These are phyloP conservation scores for Ananas comosus DNA, from an alignment of 176 grass and related monocot species.

Conservation along the genomic window DNA sequence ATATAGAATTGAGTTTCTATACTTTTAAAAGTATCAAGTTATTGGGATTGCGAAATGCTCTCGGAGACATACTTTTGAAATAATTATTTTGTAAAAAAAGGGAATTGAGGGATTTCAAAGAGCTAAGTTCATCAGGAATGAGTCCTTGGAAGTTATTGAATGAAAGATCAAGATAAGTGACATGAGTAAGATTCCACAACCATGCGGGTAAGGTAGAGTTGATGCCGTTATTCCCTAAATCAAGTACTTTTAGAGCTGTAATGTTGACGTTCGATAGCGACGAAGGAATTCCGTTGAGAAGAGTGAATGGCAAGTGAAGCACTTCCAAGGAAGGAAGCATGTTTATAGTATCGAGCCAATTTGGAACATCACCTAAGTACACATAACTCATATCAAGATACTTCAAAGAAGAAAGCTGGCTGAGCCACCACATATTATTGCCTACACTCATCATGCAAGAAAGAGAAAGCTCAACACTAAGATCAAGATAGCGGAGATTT, in stretches of 20 bases:
- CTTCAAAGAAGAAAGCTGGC: neutral
- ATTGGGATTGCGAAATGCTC: slow-evolving; percentile 20
- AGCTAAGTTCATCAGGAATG: neutral
- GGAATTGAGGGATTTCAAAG: slow-evolving; percentile 15
- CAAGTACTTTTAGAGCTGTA: slow-evolving; percentile 12
- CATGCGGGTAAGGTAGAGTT: slow-evolving; percentile 17
- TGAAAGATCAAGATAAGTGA: neutral
- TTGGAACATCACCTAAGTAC: neutral
- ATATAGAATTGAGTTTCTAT: too few relatives aligned
- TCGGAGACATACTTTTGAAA: neutral
- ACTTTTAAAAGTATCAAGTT: too few relatives aligned
- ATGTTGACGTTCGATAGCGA: slow-evolving; percentile 9
- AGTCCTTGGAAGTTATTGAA: neutral
- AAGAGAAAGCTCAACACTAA: neutral
- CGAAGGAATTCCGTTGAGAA: neutral
- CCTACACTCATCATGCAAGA: neutral
- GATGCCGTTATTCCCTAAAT: neutral
- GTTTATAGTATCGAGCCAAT: slow-evolving; percentile 26
- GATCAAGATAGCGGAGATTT: slow-evolving; percentile 11
- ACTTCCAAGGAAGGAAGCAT: slow-evolving; percentile 11
- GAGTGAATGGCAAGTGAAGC: neutral
- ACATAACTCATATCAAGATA: neutral
- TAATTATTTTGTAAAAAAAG: neutral
- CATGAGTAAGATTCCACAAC: slow-evolving; percentile 9
- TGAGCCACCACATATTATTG: slow-evolving; percentile 26